Evolutionary conservation across 1,139 yeast species (phyloP), one percentile per base, ranked within the genome.

Genomic region (Taphrina confusa): DNA sequence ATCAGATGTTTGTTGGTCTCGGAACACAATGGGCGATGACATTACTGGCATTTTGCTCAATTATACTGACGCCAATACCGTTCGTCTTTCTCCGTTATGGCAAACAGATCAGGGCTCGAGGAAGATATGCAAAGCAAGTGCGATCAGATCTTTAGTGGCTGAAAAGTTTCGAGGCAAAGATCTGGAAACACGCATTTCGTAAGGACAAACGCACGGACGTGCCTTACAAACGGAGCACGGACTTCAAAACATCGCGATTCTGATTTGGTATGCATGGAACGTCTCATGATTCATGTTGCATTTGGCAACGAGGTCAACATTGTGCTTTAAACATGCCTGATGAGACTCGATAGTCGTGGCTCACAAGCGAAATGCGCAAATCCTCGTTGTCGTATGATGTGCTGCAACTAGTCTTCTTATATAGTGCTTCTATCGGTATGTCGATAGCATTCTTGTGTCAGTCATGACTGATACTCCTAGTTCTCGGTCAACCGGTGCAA

Each of bases 11-110:
- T 71, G 78, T 80, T 65, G 79, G 78, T 49, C 75, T 87, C 66
- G 94, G 94, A 2, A 76, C 84, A 51, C 84, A 84, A 67, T 87
- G 95, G 94, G 95, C 94, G 18, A 81, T 87, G 65, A 85, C 87
- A 81, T 74, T 89, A 62, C 76, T 90, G 68, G 96, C 95, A 0
- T 89, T 89, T 69, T 80, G 90, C 66, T 82, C 94, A 9, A 78
- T 88, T 63, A 94, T 86, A 0, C 87, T 89, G 66, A 79, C 87
- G 64, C 73, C 81, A n/a, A 81, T 90, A 65, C 97, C 97, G 14
- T 85, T 84, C 70, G 79, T 81, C 9, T 88, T 90, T 70, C 86
- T 85, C 75, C 73, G 73, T 30, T 80, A 76, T 67, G 95, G 62
- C 20, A 36, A 40, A 1, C 22, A 25, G 14, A 37, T 60, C 25